These are phyloP conservation scores for Rhodofomes roseus DNA, from an alignment of 1,284 basidiomycete species.

Conservation along the genomic window DNA sequence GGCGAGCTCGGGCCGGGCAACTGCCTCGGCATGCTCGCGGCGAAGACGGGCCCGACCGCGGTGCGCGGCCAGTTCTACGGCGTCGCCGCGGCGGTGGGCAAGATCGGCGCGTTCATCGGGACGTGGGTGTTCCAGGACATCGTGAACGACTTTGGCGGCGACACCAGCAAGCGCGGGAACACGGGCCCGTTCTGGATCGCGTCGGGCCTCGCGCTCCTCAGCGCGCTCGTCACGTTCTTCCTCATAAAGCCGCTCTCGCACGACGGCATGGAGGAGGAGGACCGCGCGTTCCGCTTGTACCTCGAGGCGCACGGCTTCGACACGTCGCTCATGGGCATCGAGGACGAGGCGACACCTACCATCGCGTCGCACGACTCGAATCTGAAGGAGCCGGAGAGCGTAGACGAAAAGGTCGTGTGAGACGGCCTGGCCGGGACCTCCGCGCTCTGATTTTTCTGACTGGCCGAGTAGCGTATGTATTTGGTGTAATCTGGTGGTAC, in stretches of 20 bases:
- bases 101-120: constrained; percentile 83
- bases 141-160: constrained; percentile 51
- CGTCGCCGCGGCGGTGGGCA: constrained; percentile 86
- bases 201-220: constrained; percentile 68
- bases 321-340: constrained; percentile 62
- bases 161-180: constrained; percentile 47
- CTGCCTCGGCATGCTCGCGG: constrained; percentile 75
- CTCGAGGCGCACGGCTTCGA: constrained; percentile 77
- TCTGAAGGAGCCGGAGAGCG: not conserved
- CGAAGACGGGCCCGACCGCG: constrained; percentile 81
- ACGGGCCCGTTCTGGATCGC: constrained; percentile 82
- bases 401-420: not conserved
- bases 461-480: not conserved
- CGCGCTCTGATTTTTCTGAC: not conserved
- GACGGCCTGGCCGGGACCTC: too few relatives aligned
- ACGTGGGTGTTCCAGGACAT: constrained; percentile 55
- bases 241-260: constrained; percentile 74
- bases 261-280: constrained; percentile 81
- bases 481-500: not conserved
- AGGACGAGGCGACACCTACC: constrained; percentile 38
- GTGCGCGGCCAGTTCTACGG: constrained; percentile 87
- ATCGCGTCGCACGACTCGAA: not conserved
- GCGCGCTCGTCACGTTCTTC: constrained; percentile 70
- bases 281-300: constrained; percentile 78
- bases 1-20: constrained; percentile 83